Evolutionary conservation across 2,329 filamentous ascomycete genomes (phyloP).

Genomic region (Sordariomycetes sp.): DNA sequence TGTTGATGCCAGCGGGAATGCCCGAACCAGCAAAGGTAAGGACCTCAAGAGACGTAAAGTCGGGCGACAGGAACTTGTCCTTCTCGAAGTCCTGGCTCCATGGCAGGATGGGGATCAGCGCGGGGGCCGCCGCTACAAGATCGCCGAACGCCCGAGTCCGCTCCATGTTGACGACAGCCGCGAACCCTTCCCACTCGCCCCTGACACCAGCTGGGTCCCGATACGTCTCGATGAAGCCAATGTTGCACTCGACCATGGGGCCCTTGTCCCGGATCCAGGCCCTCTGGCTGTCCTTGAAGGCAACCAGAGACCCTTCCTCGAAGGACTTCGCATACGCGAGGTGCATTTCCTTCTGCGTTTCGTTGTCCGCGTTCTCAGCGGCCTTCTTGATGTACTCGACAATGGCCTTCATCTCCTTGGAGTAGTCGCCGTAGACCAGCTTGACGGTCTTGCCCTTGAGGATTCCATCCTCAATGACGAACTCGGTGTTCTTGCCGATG

Average conservation of each 20-base stretch:
- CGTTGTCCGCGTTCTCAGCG: slow-evolving; percentile 55
- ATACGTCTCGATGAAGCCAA: slow-evolving; percentile 80
- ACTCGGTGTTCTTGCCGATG: slow-evolving; percentile 51
- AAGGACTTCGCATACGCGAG: slow-evolving; percentile 65
- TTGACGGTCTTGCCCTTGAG: slow-evolving; percentile 56
- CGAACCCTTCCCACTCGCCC: slow-evolving; percentile 79
- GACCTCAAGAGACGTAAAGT: slow-evolving; percentile 92
- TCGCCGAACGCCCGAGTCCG: slow-evolving; percentile 78
- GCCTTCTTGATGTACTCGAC: slow-evolving; percentile 55
- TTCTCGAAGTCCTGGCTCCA: slow-evolving; percentile 89
- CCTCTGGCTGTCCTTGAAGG: slow-evolving; percentile 69
- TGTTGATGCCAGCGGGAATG: slow-evolving; percentile 56
- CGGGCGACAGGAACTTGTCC: slow-evolving; percentile 86
- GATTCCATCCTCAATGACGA: slow-evolving; percentile 42
- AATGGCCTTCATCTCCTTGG: slow-evolving; percentile 57
- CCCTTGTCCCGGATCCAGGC: slow-evolving; percentile 76
- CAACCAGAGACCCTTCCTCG: slow-evolving; percentile 56
- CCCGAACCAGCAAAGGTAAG: slow-evolving; percentile 58
- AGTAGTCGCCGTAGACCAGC: slow-evolving; percentile 63
- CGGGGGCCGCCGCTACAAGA: slow-evolving; percentile 68
- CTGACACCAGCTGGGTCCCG: slow-evolving; percentile 69
- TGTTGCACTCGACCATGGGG: slow-evolving; percentile 66
- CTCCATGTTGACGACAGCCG: slow-evolving; percentile 75
- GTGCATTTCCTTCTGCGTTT: slow-evolving; percentile 62
- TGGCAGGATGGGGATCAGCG: slow-evolving; percentile 77